Conservation (phyloP, 768 basidiomycete genomes). For the Sutorius australiensis region DNA sequence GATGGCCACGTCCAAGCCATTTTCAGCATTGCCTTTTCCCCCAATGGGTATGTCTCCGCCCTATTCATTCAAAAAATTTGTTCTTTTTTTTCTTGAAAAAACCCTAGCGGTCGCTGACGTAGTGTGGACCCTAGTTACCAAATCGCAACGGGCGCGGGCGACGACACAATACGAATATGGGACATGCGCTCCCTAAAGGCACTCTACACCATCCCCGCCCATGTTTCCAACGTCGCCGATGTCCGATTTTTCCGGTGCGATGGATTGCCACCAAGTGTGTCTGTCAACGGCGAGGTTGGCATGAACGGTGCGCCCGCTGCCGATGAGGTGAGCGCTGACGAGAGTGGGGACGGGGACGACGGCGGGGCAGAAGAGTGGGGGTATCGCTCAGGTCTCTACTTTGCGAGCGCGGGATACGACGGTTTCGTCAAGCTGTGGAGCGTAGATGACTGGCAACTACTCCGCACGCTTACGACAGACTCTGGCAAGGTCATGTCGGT, state of each 20-base stretch:
- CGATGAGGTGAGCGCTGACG: constrained; percentile 25
- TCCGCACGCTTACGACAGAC: constrained; percentile 86
- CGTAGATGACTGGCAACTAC: constrained; percentile 95
- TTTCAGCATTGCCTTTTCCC: constrained; percentile 87
- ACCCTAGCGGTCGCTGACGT: constrained; percentile 10
- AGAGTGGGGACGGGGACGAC: constrained; percentile 26
- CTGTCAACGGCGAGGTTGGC: constrained; percentile 39
- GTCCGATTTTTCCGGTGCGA: constrained; percentile 87
- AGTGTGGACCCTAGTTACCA: constrained; percentile 64
- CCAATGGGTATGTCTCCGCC: constrained; percentile 73
- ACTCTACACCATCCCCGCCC: constrained; percentile 95
- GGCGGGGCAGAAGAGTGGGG: constrained; percentile 57
- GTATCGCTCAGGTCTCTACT: constrained; percentile 86
- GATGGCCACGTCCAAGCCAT: constrained; percentile 96
- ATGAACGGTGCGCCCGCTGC: constrained; percentile 47
- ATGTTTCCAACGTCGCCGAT: constrained; percentile 92
- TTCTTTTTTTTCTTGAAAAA: background rate
- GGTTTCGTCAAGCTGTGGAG: constrained; percentile 95
- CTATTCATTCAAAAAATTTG: background rate
- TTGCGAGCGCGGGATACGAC: constrained; percentile 93
- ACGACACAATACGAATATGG: constrained; percentile 99
- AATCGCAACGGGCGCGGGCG: constrained; percentile 94
- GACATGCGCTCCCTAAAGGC: constrained; percentile 91
- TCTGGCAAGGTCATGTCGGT: constrained; percentile 99
- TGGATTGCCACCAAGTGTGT: constrained; percentile 43